A percentile compares a stretch with the other conserved stretches of the same genome.
Conservation (phyloP, 768 basidiomycete genomes). For the Pleurotus sapidus region DNA sequence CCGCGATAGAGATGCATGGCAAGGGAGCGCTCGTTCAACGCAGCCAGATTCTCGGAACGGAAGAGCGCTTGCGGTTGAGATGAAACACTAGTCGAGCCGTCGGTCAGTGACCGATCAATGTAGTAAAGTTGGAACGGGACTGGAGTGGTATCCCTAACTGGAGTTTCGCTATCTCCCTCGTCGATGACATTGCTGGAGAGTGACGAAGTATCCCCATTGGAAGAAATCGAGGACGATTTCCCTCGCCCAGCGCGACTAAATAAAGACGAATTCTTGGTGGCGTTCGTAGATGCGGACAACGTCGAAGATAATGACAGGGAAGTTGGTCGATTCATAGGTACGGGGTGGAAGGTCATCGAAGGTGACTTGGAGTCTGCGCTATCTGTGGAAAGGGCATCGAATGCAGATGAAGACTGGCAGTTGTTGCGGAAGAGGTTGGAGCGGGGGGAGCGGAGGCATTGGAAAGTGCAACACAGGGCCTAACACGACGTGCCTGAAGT, state of each 20-base stretch:
- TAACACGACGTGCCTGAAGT: constrained; percentile 62
- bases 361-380: constrained; percentile 31
- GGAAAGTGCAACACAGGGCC: constrained; percentile 62
- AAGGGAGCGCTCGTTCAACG: constrained; percentile 55
- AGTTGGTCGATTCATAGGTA: constrained; percentile 30
- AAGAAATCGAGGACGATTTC: constrained; percentile 30
- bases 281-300: constrained; percentile 29
- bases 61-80: constrained; percentile 33
- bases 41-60: constrained; percentile 38
- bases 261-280: constrained; percentile 24
- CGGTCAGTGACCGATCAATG: constrained; percentile 44
- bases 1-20: constrained; percentile 70
- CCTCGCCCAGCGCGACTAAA: constrained; percentile 7
- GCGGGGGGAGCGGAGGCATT: constrained; percentile 69
- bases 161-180: constrained; percentile 9
- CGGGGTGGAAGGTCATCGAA: constrained; percentile 14
- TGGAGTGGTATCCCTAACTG: constrained; percentile 14
- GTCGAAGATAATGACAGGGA: constrained; percentile 55
- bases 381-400: constrained; percentile 31
- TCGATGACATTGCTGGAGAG: constrained; percentile 10
- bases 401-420: constrained; percentile 34
- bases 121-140: constrained; percentile 35
- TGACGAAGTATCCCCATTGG: constrained; percentile 17
- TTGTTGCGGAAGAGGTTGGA: constrained; percentile 51
- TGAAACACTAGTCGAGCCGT: constrained; percentile 32